These are phyloP conservation scores for Vigna nakashimae DNA, from an alignment of 306 rosid species.

Conservation along the genomic window DNA sequence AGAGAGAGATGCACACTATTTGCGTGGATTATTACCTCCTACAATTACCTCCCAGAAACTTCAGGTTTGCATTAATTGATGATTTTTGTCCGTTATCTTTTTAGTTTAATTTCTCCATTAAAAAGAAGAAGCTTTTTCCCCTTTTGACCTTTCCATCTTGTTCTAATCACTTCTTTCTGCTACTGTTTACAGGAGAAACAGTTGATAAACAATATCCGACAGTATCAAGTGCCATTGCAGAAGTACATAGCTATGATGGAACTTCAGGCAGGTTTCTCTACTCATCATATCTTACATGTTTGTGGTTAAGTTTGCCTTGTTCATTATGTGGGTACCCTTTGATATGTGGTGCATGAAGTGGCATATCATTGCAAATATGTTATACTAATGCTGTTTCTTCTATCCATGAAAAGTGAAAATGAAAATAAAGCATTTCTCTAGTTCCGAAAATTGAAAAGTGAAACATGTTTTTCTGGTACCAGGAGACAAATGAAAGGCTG, in stretches of 20 bases:
- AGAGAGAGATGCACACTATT: constrained; percentile 56
- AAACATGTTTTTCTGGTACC: neutral
- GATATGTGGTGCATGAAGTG: neutral
- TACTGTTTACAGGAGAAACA: constrained; percentile 65
- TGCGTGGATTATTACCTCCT: constrained; percentile 83
- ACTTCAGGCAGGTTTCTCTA: constrained; percentile 73
- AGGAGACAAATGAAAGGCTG: constrained; percentile 23
- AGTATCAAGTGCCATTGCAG: constrained; percentile 76
- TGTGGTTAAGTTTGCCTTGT: constrained; percentile 9
- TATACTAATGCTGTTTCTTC: neutral
- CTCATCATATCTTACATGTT: neutral
- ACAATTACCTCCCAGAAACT: constrained; percentile 61
- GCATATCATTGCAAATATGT: neutral
- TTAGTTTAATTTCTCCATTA: neutral
- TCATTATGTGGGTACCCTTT: neutral
- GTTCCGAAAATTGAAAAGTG: constrained; percentile 6
- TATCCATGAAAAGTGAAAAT: too few species aligned
- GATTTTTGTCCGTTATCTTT: neutral
- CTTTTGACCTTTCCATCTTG: neutral
- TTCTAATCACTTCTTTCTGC: neutral
- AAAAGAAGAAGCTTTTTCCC: neutral
- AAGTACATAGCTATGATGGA: constrained; percentile 78
- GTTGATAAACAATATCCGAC: constrained; percentile 61
- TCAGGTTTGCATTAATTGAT: constrained; percentile 59
- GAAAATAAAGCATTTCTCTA: neutral